Percentiles rank a stretch among this genome's conserved stretches.
Conservation (phyloP, 805 yeast genomes). For the Pachysolen tannophilus region DNA sequence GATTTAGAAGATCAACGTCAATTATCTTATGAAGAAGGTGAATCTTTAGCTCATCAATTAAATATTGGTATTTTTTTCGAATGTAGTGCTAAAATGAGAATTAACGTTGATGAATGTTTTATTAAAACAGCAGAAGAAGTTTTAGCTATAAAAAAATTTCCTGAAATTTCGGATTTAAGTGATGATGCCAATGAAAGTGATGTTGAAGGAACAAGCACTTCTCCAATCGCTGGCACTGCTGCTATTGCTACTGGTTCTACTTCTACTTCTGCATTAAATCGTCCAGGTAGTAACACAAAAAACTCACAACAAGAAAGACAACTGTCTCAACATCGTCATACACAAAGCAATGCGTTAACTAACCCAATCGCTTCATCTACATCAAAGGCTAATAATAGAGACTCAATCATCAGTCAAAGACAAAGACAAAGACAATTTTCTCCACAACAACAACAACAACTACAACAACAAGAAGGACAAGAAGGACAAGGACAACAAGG, state of each 20-base stretch:
- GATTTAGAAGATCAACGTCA: slow-evolving; percentile 74
- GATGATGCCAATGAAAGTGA: neutral
- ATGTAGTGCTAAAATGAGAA: slow-evolving; percentile 74
- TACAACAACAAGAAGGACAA: neutral
- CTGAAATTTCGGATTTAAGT: neutral
- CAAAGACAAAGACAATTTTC: neutral
- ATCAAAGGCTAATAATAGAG: neutral
- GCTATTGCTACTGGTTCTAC: no score
- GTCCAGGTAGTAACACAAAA: no score
- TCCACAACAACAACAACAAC: neutral
- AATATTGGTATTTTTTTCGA: slow-evolving; percentile 39
- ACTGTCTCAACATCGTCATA: neutral
- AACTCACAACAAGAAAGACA: neutral
- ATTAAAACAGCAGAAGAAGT: slow-evolving; percentile 19
- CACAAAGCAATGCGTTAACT: neutral
- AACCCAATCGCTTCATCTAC: neutral
- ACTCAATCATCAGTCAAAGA: neutral
- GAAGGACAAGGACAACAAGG: neutral
- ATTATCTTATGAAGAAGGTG: slow-evolving; percentile 57
- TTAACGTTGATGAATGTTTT: slow-evolving; percentile 77
- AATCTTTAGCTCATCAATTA: slow-evolving; percentile 15
- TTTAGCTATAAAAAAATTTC: neutral
- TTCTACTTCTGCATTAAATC: no score
- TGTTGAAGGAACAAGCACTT: neutral
- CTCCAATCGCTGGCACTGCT: no score